These are phyloP conservation scores for Lachancea fermentati DNA, from an alignment of 805 yeast species.

Conservation along the genomic window DNA sequence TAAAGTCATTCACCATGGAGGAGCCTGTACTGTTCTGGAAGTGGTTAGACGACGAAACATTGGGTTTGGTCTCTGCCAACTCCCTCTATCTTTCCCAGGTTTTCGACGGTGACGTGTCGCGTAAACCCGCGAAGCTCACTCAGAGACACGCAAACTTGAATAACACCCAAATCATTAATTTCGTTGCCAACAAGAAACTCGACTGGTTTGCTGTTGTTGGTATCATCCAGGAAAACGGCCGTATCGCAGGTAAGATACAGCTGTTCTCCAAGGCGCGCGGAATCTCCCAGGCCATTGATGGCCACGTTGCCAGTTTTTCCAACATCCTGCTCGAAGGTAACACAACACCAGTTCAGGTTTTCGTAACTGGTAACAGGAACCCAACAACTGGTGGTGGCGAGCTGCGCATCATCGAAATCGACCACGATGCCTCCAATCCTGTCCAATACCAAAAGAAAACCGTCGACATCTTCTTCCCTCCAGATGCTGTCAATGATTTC, in stretches of 20 bases:
- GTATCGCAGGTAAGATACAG: slow-evolving; percentile 95
- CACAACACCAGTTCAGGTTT: slow-evolving; percentile 67
- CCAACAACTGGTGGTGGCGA: slow-evolving; percentile 72
- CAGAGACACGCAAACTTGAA: slow-evolving; percentile 75
- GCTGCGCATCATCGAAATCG: slow-evolving; percentile 92
- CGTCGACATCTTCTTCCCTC: slow-evolving; percentile 92
- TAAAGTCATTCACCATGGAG: slow-evolving; percentile 77
- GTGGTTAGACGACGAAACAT: slow-evolving; percentile 69
- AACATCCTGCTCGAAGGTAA: slow-evolving; percentile 69
- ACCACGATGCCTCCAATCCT: slow-evolving; percentile 83
- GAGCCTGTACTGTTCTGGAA: slow-evolving; percentile 95
- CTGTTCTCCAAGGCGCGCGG: slow-evolving; percentile 81
- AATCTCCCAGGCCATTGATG: slow-evolving; percentile 94
- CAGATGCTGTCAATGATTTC: slow-evolving; percentile 93
- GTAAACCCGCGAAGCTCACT: slow-evolving; percentile 76
- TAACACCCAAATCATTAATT: slow-evolving; percentile 84
- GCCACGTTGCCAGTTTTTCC: slow-evolving; percentile 93
- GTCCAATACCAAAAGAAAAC: slow-evolving; percentile 72
- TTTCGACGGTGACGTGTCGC: slow-evolving; percentile 68
- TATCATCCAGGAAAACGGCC: slow-evolving; percentile 87
- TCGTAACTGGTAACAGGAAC: slow-evolving; percentile 87
- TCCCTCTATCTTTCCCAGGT: slow-evolving; percentile 77
- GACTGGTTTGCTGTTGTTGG: slow-evolving; percentile 97
- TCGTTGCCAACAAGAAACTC: slow-evolving; percentile 70
- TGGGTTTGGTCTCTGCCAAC: slow-evolving; percentile 81